A percentile compares a stretch with the other conserved stretches of the same genome.
Evolutionary conservation across 139 green algal species (phyloP).

Genomic region (Chlamydomonas sp.): DNA sequence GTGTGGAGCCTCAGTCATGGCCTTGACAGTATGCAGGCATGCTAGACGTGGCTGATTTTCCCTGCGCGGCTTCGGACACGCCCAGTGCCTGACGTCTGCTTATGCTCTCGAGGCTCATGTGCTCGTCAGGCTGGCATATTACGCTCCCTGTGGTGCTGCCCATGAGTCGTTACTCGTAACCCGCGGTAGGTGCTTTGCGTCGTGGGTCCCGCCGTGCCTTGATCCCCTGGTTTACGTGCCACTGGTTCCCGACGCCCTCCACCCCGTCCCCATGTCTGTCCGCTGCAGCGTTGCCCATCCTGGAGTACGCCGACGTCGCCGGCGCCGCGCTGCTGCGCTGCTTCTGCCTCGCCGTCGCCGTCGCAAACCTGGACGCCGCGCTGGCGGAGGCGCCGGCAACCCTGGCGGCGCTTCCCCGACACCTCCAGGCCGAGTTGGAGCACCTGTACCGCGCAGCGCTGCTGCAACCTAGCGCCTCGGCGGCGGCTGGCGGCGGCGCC

Average conservation of each 20-base stretch:
- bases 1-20: too few relatives aligned
- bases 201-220: neutral
- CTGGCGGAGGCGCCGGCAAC: constrained; percentile 62
- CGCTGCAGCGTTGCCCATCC: constrained; percentile 49
- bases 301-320: constrained; percentile 85
- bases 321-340: constrained; percentile 68
- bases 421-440: constrained; percentile 76
- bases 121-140: too few relatives aligned
- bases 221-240: neutral
- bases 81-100: too few relatives aligned
- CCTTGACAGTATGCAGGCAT: too few relatives aligned
- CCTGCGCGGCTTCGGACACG: too few relatives aligned
- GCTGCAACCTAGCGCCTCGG: constrained; percentile 12
- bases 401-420: constrained; percentile 56
- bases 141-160: too few relatives aligned
- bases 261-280: neutral
- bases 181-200: neutral
- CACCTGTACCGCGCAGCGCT: constrained; percentile 32
- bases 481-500: neutral
- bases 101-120: too few relatives aligned
- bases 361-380: constrained; percentile 82
- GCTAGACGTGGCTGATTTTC: too few relatives aligned
- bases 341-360: constrained; percentile 73
- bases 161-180: constrained; percentile 31
- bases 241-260: neutral